These are phyloP conservation scores for Calonectria pseudoreteaudii DNA, from an alignment of 2,329 filamentous ascomycete species.

Conservation along the genomic window DNA sequence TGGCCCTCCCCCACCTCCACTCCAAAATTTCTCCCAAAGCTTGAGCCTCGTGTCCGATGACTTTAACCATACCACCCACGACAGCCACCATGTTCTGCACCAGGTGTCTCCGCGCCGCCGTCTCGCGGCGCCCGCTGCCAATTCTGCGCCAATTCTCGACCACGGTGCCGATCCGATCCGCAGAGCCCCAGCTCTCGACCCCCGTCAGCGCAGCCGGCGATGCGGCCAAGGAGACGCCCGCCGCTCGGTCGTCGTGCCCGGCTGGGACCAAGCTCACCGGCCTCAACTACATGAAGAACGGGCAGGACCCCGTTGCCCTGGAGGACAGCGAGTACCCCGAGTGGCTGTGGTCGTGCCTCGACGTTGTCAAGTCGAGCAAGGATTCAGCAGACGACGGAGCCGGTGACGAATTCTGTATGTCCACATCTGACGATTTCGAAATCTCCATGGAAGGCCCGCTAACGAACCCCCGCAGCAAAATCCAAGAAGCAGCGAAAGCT, in stretches of 20 bases:
- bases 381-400: conserved; percentile 64
- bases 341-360: conserved; percentile 83
- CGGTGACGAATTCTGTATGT: conserved; percentile 85
- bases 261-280: conserved; percentile 79
- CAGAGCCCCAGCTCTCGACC: conserved; percentile 53
- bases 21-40: conserved; percentile 45
- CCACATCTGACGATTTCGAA: not conserved
- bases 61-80: conserved; percentile 39
- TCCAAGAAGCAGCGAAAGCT: conserved; percentile 83
- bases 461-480: conserved; percentile 69
- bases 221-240: conserved; percentile 44
- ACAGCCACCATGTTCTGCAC: conserved; percentile 55
- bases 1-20: conserved; percentile 39
- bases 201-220: conserved; percentile 49
- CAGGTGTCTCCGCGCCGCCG: conserved; percentile 61
- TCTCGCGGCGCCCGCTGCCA: conserved; percentile 46
- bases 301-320: conserved; percentile 78
- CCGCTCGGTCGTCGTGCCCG: conserved; percentile 64
- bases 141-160: conserved; percentile 56
- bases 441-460: conserved; percentile 17
- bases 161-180: conserved; percentile 49
- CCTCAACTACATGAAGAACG: conserved; percentile 82
- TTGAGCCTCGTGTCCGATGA: conserved; percentile 40
- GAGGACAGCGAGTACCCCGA: conserved; percentile 81
- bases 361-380: conserved; percentile 67